These are phyloP conservation scores for Scutellaria baicalensis DNA, from an alignment of 257 asterid genomes.

Conservation along the genomic window DNA sequence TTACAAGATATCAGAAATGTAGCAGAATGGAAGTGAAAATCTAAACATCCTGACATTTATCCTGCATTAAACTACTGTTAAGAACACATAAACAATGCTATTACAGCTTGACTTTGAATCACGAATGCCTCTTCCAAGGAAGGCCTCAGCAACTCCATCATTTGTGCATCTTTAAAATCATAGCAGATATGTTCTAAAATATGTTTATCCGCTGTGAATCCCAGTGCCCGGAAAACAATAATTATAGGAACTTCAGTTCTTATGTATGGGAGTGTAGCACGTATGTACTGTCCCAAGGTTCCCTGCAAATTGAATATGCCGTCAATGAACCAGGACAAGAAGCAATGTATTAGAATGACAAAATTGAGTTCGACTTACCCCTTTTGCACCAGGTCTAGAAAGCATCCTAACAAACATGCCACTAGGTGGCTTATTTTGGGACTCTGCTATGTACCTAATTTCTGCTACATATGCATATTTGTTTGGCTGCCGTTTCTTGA, in stretches of 20 bases:
- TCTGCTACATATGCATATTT: conserved; percentile 84
- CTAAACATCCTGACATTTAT: too few species aligned
- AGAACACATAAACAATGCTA: not conserved
- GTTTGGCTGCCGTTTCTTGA: conserved; percentile 86
- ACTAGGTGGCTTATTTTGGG: conserved; percentile 83
- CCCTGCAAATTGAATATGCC: conserved; percentile 45
- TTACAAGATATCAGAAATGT: not conserved
- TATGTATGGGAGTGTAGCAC: conserved; percentile 85
- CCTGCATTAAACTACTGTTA: not conserved
- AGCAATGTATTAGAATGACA: too few species aligned
- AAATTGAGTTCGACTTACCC: conserved; percentile 34
- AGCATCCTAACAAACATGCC: conserved; percentile 94
- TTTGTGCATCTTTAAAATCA: conserved; percentile 64
- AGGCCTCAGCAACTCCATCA: conserved; percentile 89
- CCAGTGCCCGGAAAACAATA: conserved; percentile 74
- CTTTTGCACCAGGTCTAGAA: conserved; percentile 81
- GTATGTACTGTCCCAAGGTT: conserved; percentile 75
- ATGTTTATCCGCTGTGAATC: conserved; percentile 79
- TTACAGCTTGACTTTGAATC: conserved; percentile 73
- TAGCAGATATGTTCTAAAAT: conserved; percentile 82
- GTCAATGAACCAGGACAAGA: not conserved
- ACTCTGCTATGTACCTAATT: conserved; percentile 79
- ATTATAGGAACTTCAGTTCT: conserved; percentile 83
- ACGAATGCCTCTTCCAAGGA: conserved; percentile 91
- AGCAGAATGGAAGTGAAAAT: too few species aligned